Base-by-base conservation (phyloP, 495 filamentous ascomycete species). In the Evernia prunastri region DNA sequence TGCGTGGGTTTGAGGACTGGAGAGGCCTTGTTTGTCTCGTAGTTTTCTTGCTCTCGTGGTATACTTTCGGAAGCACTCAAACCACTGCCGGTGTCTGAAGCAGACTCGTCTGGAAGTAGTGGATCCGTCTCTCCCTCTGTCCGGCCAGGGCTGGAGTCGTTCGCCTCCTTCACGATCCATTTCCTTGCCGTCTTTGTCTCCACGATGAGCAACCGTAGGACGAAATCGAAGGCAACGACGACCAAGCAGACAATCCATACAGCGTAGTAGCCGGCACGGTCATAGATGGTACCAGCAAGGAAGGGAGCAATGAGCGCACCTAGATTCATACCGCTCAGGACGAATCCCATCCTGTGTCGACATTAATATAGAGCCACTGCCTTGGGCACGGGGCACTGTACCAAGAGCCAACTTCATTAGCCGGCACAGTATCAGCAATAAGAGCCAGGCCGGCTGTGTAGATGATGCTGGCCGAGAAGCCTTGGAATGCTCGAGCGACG, bases 251-350 rank as follows among this genome's bases (percentile, higher is more conserved):
- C 80, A 29, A 79, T 85, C 67, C 85, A 92, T 4, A 91, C 88
- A 4, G 86, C 77, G 70, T 87, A 87, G 69, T 92, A 92, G 11
- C 89, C 90, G 12, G 77, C 82, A 33, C 75, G 71, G 23, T 82
- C 80, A 66, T 93, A 94, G 3, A 96, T 81, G 0, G 90, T 78
- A n/a, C 91, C 91, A 7, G 89, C 90, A 10, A 95, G 77, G 27
- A 92, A 74, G 1, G 91, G 91, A 0, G 86, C 87, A 6, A 87
- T 72, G 61, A 95, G 76, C 31, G 88, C 77, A 0, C 83, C 89
- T 18, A 89, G 42, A 54, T 81, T 87, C 77, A 91, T 86, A 5
- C 83, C 82, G 70, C 89, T 76, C 61, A 80, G 82, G 1, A 90
- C 80, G 70, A 84, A 92, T 9, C 91, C 91, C 79, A 95, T 85